Conservation (phyloP, 2,329 filamentous ascomycete genomes). For the Colletotrichum coccodes region DNA sequence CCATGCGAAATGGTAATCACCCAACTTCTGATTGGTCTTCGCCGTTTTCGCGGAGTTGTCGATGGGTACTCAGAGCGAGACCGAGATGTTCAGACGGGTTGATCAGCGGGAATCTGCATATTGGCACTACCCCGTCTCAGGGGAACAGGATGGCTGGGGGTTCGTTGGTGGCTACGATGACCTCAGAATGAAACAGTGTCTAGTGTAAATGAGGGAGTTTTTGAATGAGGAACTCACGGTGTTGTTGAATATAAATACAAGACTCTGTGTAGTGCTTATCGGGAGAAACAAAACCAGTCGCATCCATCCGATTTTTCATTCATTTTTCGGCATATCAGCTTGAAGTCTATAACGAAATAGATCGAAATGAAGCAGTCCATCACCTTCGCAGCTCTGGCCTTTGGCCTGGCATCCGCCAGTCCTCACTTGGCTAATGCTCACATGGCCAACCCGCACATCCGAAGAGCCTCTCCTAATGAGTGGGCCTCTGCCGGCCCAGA, state of each 20-base stretch:
- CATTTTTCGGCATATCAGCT: background rate
- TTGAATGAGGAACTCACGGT: background rate
- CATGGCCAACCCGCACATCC: background rate
- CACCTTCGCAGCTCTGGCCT: background rate
- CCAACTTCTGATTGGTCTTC: background rate
- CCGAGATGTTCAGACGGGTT: conserved; percentile 9
- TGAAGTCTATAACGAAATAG: background rate
- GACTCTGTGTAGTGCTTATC: background rate
- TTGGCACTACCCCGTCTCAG: background rate
- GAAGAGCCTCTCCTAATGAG: background rate
- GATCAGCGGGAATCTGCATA: conserved; percentile 4
- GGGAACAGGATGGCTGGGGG: background rate
- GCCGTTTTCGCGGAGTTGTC: background rate
- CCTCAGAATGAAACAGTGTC: background rate
- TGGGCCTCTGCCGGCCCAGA: conserved; percentile 15
- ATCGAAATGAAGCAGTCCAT: conserved; percentile 12
- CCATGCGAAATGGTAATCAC: conserved; percentile 9
- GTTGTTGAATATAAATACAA: conserved; percentile 13
- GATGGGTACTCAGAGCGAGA: background rate
- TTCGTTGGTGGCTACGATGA: background rate
- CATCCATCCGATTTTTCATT: conserved; percentile 3
- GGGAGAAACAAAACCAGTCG: background rate
- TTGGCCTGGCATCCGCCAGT: background rate
- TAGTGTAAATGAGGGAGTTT: background rate
- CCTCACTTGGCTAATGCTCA: conserved; percentile 5